These are phyloP conservation scores for Linderina pennispora DNA, from an alignment of 192 early-diverging fungal genomes.

Conservation along the genomic window DNA sequence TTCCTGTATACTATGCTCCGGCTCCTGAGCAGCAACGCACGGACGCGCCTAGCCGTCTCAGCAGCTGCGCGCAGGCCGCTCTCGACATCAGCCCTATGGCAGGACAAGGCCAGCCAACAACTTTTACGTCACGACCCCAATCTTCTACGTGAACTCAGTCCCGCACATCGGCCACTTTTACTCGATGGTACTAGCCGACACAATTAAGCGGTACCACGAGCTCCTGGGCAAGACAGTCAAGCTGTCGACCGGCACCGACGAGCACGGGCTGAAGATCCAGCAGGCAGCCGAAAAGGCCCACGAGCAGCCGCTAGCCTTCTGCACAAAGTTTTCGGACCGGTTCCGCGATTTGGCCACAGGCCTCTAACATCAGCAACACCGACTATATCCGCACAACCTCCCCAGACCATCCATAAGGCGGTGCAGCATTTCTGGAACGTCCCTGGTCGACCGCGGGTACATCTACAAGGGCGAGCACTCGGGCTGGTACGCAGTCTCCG, in stretches of 20 bases:
- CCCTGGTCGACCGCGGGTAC: slow-evolving; percentile 60
- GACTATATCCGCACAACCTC: slow-evolving; percentile 90
- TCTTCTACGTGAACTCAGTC: slow-evolving; percentile 64
- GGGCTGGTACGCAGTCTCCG: slow-evolving; percentile 95
- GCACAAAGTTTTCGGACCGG: slow-evolving; percentile 59
- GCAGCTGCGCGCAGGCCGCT: no score
- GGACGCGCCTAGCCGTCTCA: no score
- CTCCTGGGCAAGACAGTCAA: slow-evolving; percentile 57
- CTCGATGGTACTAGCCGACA: slow-evolving; percentile 80
- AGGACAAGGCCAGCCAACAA: no score
- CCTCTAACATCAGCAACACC: slow-evolving; percentile 67
- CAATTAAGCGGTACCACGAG: slow-evolving; percentile 65
- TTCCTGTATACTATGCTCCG: no score
- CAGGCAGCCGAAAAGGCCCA: slow-evolving; percentile 68
- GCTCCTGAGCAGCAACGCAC: no score
- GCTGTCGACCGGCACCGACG: slow-evolving; percentile 76
- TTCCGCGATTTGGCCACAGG: slow-evolving; percentile 56
- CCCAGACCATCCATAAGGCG: slow-evolving; percentile 56
- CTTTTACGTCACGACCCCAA: slow-evolving; percentile 76
- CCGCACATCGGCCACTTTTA: slow-evolving; percentile 97
- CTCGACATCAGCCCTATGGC: no score
- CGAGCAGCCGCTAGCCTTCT: slow-evolving; percentile 64
- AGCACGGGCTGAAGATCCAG: slow-evolving; percentile 97
- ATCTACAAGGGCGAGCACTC: slow-evolving; percentile 89
- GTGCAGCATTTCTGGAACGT: slow-evolving; percentile 71